Evolutionary conservation across 1,139 yeast genomes (phyloP).

Genomic region (Oligophagozyma castellii): DNA sequence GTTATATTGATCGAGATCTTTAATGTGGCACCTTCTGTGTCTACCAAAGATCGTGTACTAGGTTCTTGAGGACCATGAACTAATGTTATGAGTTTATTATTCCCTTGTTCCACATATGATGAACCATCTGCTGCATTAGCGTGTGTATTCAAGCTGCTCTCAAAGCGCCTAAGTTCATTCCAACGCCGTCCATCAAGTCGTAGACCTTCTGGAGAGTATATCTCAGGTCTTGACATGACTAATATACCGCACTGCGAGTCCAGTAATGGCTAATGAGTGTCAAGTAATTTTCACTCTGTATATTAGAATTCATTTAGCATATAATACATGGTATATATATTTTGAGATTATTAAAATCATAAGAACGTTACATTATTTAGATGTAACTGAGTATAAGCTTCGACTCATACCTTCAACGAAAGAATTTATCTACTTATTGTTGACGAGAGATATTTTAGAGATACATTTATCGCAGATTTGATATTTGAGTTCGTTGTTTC

Average conservation of each 20-base stretch:
- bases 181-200: conserved; percentile 89
- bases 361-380: no score
- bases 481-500: background rate
- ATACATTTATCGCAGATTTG: background rate
- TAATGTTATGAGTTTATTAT: conserved; percentile 73
- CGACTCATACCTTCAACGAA: no score
- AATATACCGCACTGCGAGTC: no score
- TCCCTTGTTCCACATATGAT: conserved; percentile 84
- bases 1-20: conserved; percentile 59
- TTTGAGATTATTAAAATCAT: no score
- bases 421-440: background rate
- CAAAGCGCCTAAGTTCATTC: conserved; percentile 79
- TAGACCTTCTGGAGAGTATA: conserved; percentile 88
- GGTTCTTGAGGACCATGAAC: conserved; percentile 91
- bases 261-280: no score
- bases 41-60: conserved; percentile 33
- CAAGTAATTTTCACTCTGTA: no score
- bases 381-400: no score
- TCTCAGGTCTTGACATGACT: conserved; percentile 56
- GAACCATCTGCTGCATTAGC: conserved; percentile 88
- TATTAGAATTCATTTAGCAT: no score
- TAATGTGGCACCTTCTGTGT: conserved; percentile 37
- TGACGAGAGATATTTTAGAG: background rate
- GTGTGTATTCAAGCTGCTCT: conserved; percentile 74
- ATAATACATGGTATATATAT: no score